Conservation (phyloP, 2,329 filamentous ascomycete genomes). For the Diaporthe longicolla region DNA sequence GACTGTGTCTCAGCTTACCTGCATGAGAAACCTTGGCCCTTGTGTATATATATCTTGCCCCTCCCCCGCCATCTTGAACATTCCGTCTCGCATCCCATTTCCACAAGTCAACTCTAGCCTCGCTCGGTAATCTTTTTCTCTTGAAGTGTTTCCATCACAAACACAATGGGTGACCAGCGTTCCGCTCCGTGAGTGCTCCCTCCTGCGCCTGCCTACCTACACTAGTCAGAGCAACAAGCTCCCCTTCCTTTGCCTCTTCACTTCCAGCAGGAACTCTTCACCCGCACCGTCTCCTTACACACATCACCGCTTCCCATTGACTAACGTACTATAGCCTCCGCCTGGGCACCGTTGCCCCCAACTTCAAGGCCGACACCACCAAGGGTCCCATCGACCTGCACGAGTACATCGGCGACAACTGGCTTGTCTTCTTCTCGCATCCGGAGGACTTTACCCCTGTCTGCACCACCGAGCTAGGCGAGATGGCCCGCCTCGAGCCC, state of each 20-base stretch:
- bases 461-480: slow-evolving; percentile 95
- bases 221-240: too few species aligned
- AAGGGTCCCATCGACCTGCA: slow-evolving; percentile 85
- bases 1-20: too few species aligned
- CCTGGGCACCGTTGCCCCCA: slow-evolving; percentile 78
- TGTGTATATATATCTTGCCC: too few species aligned
- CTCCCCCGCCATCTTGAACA: too few species aligned
- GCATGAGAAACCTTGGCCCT: too few species aligned
- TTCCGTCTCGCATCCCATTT: too few species aligned
- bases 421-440: slow-evolving; percentile 88
- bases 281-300: neutral
- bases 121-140: too few species aligned
- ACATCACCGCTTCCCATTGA: too few species aligned
- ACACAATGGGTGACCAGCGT: slow-evolving; percentile 51
- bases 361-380: slow-evolving; percentile 88
- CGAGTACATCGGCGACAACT: slow-evolving; percentile 83
- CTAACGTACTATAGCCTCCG: slow-evolving; percentile 64
- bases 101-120: too few species aligned
- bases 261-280: neutral
- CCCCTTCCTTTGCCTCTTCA: too few species aligned
- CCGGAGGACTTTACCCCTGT: slow-evolving; percentile 94
- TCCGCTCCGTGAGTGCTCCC: slow-evolving; percentile 52
- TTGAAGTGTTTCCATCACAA: too few species aligned
- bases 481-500: slow-evolving; percentile 89
- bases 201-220: too few species aligned